Base-by-base conservation (phyloP, 225 moss, liverwort and hornwort species). In the Marchantia paleacea region DNA sequence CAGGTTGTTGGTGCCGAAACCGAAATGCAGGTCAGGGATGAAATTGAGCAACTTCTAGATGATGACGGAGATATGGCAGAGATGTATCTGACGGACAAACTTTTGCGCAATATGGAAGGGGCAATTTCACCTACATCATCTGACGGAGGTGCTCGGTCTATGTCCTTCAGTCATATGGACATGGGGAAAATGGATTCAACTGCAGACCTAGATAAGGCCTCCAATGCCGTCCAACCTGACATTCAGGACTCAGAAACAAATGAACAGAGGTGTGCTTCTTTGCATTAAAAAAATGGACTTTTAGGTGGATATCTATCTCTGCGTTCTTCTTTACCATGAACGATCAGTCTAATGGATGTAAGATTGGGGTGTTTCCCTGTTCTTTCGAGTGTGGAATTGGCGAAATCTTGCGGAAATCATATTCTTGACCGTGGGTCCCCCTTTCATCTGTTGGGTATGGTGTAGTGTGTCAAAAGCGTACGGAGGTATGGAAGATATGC, bases 21-120 rank as follows among this genome's bases (percentile, higher is more conserved):
- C 16, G 61, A 30, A 18, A 3, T 69, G 39, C 83, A 97, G 97
- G 95, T 99, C 19, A 92, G 99, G 83, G 95, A 99, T 85, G 99
- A 99, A 83, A 95, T 99, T 72, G 99, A 99, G 81, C 92, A 99
- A 85, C 87, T 99, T 31, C 89, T 99, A 49, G 99, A 99, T 80
- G 99, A 99, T 74, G 99, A 99, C 82, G 95, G 92, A 69, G 99
- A 99, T 80, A 99, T 99, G 99, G 95, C 95, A 75, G 99, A 99
- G 81, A 99, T 99, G 99, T 99, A 99, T 84, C 86, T 99, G 89
- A 99, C 99, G 79, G 94, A 99, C 78, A 99, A 99, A 67, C 77
- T 99, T 73, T 69, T 92, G 72, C 83, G 80, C 64, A 89, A 89
- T 68, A 55, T 84, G 83, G 95, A 95, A 81, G 91, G 79, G 39